Percentiles rank a stretch among this genome's conserved stretches.
These are phyloP conservation scores for Yamadazyma triangularis DNA, from an alignment of 1,139 yeast species.

Conservation along the genomic window DNA sequence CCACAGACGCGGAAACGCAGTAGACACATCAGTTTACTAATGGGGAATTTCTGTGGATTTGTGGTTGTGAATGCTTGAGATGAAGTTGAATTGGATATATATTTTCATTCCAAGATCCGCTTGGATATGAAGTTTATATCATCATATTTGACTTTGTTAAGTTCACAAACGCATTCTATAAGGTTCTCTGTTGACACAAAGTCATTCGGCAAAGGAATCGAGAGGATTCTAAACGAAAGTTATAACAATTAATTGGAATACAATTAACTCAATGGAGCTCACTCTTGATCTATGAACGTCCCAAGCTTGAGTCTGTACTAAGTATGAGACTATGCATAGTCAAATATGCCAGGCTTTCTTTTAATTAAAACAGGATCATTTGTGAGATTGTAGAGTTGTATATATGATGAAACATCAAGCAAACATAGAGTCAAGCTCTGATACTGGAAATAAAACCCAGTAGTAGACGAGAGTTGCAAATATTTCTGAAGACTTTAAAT, in stretches of 20 bases:
- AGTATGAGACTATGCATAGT: constrained; percentile 49
- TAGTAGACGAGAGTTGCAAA: constrained; percentile 45
- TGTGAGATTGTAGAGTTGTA: constrained; percentile 14
- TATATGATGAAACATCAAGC: constrained; percentile 73
- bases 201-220: constrained; percentile 61
- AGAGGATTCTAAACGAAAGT: constrained; percentile 66
- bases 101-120: too few species aligned
- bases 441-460: too few species aligned
- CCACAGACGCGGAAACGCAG: constrained; percentile 64
- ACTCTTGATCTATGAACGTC: constrained; percentile 68
- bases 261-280: constrained; percentile 88
- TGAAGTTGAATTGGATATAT: too few species aligned
- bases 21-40: constrained; percentile 33
- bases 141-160: neutral
- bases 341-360: constrained; percentile 62
- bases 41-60: too few species aligned
- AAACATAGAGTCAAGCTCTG: constrained; percentile 96
- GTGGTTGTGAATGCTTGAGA: too few species aligned
- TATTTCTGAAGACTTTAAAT: constrained; percentile 23
- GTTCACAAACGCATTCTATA: too few species aligned
- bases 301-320: constrained; percentile 27
- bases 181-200: too few species aligned
- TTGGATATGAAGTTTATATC: neutral
- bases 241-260: constrained; percentile 74
- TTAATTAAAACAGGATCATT: too few species aligned